Conservation (phyloP, 179 eudicot species). For the Nepenthes alata region DNA sequence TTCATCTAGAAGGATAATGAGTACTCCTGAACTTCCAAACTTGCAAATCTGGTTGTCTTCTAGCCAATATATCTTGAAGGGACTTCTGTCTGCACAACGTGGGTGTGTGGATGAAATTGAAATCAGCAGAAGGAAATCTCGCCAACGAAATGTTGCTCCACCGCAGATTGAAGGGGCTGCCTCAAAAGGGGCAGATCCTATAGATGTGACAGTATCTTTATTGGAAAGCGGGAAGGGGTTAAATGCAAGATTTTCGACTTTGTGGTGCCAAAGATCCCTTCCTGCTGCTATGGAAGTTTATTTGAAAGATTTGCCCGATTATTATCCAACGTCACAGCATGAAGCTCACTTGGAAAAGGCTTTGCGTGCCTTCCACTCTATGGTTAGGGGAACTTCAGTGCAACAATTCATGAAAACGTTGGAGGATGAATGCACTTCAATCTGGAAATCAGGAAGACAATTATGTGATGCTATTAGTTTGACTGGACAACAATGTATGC, state of each 20-base stretch:
- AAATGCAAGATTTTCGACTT: conserved; percentile 50
- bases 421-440: conserved; percentile 64
- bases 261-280: conserved; percentile 69
- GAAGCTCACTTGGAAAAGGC: conserved; percentile 64
- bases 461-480: conserved; percentile 84
- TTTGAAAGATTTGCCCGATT: conserved; percentile 57
- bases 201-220: conserved; percentile 42
- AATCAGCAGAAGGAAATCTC: conserved; percentile 23
- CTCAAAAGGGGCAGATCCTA: conserved; percentile 33
- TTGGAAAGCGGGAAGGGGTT: conserved; percentile 55
- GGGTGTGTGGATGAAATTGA: conserved; percentile 33
- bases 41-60: conserved; percentile 68
- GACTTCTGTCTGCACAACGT: conserved; percentile 49
- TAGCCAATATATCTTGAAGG: conserved; percentile 47
- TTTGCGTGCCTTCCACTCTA: conserved; percentile 42
- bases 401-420: conserved; percentile 45
- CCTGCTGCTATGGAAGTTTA: conserved; percentile 82
- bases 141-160: conserved; percentile 32
- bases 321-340: conserved; percentile 72
- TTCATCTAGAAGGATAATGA: conserved; percentile 51
- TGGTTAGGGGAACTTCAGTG: conserved; percentile 86
- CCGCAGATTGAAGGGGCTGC: conserved; percentile 35
- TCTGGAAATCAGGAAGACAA: conserved; percentile 86
- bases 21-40: conserved; percentile 75
- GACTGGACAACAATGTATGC: conserved; percentile 85